phyloP scores from a whole-genome alignment of 163 green algal genomes.

The Scenedesmus sp. region DNA sequence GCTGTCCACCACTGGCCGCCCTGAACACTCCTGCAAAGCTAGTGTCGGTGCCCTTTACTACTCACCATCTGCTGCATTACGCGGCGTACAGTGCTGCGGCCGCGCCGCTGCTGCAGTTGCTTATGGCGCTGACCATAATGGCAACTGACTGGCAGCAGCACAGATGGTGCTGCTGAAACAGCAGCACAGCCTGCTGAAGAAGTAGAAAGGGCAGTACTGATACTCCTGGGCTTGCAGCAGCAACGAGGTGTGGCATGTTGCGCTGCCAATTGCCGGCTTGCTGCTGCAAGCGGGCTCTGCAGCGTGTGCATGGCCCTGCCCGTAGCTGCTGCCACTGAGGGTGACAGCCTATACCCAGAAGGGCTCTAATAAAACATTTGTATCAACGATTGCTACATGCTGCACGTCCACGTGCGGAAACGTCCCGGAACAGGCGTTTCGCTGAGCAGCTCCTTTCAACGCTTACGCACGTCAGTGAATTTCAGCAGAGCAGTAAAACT shows the following conservation, averaged over 20 bases:
- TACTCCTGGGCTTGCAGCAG: background rate
- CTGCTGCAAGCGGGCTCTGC: constrained; percentile 7
- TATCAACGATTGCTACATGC: background rate
- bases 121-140: background rate
- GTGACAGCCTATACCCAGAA: background rate
- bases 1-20: background rate
- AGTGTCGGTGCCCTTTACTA: background rate
- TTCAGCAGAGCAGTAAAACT: too few species aligned
- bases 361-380: background rate
- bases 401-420: background rate
- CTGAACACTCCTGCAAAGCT: background rate
- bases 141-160: background rate
- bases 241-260: background rate
- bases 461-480: background rate
- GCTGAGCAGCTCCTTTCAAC: background rate
- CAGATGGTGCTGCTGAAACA: background rate
- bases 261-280: background rate
- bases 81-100: background rate
- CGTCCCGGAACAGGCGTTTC: background rate
- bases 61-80: constrained; percentile 15
- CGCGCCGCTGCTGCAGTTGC: background rate
- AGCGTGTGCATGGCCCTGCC: constrained; percentile 11
- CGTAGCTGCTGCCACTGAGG: background rate
- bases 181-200: background rate
- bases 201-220: background rate